phyloP scores from a whole-genome alignment of 2,329 filamentous ascomycete species.

The Aspergillus pseudoviridinutans region DNA sequence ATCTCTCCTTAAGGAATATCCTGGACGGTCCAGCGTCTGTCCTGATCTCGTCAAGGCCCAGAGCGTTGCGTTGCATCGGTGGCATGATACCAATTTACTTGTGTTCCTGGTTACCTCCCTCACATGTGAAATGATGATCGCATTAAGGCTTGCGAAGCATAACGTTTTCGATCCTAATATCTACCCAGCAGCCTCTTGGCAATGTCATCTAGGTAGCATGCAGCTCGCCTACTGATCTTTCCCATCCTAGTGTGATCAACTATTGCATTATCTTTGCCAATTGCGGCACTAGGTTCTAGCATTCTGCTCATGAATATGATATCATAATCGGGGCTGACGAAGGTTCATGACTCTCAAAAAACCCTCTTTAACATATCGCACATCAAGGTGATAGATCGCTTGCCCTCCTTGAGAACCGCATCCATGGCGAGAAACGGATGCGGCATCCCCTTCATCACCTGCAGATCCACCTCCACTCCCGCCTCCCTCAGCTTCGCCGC shows the following conservation, averaged over 20 bases:
- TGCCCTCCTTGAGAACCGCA: constrained; percentile 50
- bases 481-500: constrained; percentile 45
- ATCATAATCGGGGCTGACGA: not conserved
- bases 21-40: too few species aligned
- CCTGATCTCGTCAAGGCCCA: too few species aligned
- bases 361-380: constrained; percentile 34
- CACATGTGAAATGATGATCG: not conserved
- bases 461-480: constrained; percentile 47
- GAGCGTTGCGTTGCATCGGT: too few species aligned
- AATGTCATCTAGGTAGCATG: not conserved
- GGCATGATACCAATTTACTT: too few species aligned
- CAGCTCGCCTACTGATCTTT: not conserved
- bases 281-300: not conserved
- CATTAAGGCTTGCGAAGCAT: not conserved
- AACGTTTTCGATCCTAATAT: not conserved
- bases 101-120: not conserved
- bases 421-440: constrained; percentile 60
- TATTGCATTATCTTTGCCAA: not conserved
- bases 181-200: not conserved
- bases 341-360: constrained; percentile 21
- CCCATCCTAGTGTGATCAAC: not conserved
- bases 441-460: constrained; percentile 53
- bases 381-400: constrained; percentile 47
- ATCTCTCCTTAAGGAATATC: too few species aligned
- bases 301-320: not conserved